Evolutionary conservation across 805 yeast species (phyloP).

Genomic region (Cephaloascus fragrans): DNA sequence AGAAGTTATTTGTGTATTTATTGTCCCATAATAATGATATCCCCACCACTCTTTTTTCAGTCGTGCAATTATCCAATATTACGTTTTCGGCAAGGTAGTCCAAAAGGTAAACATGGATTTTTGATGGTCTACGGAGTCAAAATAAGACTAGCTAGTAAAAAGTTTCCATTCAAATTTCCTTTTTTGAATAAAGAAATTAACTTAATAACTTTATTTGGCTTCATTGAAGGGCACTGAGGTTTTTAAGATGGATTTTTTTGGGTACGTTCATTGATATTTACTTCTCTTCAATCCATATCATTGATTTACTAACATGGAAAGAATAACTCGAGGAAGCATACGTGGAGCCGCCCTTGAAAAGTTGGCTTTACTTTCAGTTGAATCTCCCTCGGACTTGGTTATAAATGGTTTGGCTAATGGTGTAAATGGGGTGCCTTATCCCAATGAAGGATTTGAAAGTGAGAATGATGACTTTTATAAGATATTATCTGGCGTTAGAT

Average conservation of each 20-base stretch:
- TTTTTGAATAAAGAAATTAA: no score
- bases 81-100: no score
- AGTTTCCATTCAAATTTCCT: no score
- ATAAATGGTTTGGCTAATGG: conserved; percentile 1
- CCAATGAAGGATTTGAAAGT: conserved; percentile 1
- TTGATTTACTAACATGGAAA: not conserved
- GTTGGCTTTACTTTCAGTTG: conserved; percentile 24
- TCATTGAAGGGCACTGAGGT: no score
- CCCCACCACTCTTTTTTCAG: no score
- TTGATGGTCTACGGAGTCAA: no score
- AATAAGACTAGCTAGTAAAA: no score
- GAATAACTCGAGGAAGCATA: conserved; percentile 24
- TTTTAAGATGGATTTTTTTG: conserved; percentile 27
- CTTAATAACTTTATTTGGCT: no score
- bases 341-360: conserved; percentile 26
- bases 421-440: not conserved
- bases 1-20: no score
- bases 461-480: conserved; percentile 11
- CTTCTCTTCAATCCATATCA: not conserved
- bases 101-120: no score
- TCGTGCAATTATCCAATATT: no score
- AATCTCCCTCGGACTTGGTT: conserved; percentile 8
- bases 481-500: conserved; percentile 7
- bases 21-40: no score
- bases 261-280: conserved; percentile 8